Conservation (phyloP, 2,329 filamentous ascomycete genomes). For the Thelonectria blattea region DNA sequence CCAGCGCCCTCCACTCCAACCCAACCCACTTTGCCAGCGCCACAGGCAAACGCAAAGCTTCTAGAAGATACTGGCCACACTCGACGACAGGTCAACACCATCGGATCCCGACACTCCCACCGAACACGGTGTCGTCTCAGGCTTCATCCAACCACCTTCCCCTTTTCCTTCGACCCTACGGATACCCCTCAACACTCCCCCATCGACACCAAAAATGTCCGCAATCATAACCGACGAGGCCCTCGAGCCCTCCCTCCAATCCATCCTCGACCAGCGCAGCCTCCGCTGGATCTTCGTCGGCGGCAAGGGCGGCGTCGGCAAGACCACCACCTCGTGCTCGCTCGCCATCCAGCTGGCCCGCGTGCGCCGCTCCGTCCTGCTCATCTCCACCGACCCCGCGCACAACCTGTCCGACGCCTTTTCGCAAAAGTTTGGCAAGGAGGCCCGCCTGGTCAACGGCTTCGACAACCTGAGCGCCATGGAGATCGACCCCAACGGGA, state of each 20-base stretch:
- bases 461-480: conserved; percentile 95
- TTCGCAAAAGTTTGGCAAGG: conserved; percentile 99
- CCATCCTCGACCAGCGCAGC: conserved; percentile 91
- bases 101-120: background rate
- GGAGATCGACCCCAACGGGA: conserved; percentile 99
- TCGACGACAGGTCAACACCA: conserved; percentile 6
- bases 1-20: conserved; percentile 21
- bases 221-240: conserved; percentile 64
- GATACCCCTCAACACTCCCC: background rate
- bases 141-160: background rate
- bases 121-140: background rate
- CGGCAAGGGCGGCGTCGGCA: conserved; percentile 97
- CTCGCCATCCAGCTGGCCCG: conserved; percentile 97
- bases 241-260: conserved; percentile 91
- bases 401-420: conserved; percentile 99
- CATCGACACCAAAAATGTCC: conserved; percentile 42
- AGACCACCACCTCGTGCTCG: conserved; percentile 99
- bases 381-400: conserved; percentile 97
- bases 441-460: conserved; percentile 89
- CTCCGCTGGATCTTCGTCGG: conserved; percentile 99
- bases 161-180: background rate
- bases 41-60: conserved; percentile 32
- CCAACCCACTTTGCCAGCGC: conserved; percentile 24
- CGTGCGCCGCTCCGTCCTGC: conserved; percentile 91
- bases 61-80: conserved; percentile 34